Conservation (phyloP, 345 rosid genomes). For the Eucalyptus marginata region DNA sequence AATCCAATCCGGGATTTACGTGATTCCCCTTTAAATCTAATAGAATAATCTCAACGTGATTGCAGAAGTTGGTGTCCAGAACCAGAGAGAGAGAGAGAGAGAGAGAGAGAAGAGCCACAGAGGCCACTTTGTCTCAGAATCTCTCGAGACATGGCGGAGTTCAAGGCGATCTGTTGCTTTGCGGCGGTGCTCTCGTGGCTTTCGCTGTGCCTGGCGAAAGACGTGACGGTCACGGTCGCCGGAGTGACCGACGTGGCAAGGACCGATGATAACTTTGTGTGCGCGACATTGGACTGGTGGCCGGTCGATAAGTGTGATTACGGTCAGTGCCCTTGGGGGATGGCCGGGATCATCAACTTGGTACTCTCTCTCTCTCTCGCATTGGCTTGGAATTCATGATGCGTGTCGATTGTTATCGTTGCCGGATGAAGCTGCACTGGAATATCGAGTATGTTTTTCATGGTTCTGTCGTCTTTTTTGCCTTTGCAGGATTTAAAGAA, state of each 20-base stretch:
- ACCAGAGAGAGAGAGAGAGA: neutral
- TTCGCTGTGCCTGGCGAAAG: neutral
- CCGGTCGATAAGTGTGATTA: constrained; percentile 42
- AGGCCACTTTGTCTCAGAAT: neutral
- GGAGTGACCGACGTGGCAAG: constrained; percentile 21
- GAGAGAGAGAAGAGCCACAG: no score
- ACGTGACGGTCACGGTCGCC: constrained; percentile 13
- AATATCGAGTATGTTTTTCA: neutral
- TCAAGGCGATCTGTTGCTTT: neutral
- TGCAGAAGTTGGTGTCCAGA: neutral
- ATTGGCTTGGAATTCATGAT: neutral
- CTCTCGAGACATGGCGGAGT: neutral
- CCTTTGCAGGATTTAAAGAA: constrained; percentile 29
- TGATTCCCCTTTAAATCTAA: neutral
- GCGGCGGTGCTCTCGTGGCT: neutral
- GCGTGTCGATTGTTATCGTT: neutral
- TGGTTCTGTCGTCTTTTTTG: neutral
- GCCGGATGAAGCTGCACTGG: neutral
- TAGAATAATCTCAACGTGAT: neutral
- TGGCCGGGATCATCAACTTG: constrained; percentile 38
- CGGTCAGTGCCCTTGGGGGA: constrained; percentile 48
- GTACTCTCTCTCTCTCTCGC: constrained; percentile 1
- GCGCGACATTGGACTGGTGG: constrained; percentile 72
- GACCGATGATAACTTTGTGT: constrained; percentile 40
- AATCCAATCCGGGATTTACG: neutral